Evolutionary conservation across 2,329 filamentous ascomycete species (phyloP), one percentile per base, ranked within the genome.

Genomic region (Pseudocercospora pini-densiflorae): DNA sequence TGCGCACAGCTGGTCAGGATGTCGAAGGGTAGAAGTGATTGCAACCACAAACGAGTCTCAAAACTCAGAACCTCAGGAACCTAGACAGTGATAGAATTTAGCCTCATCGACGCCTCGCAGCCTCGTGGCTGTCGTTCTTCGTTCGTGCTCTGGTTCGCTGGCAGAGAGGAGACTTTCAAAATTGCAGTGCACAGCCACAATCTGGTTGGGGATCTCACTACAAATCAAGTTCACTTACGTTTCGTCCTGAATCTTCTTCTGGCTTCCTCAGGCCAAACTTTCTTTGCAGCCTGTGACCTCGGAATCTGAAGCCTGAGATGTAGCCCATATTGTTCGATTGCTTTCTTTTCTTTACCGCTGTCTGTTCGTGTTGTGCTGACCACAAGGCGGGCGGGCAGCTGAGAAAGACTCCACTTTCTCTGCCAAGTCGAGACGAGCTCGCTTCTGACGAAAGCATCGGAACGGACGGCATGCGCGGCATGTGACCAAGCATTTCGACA

Each of bases 231-330:
- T 43, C 40, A 43, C 47, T 51, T 51, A 51, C 47, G 21, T 51
- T 51, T 51, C 47, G 47, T 27, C 47, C 47, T 23, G 19, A 23
- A 23, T 21, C 47, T 51, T 51, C 47, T 24, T 27, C 47, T 6
- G 47, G 14, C 47, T 51, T 51, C 47, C 47, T 51, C 47, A 51
- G 47, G 9, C 47, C 47, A 51, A 51, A 51, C 47, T 51, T 51
- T 51, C 47, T 51, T 16, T 51, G 47, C 7, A 51, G 47, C 27
- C 51, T 55, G 24, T 55, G 51, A 23, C 51, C 51, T 29, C 51
- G 51, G 51, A 55, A 55, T 24, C 51, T 24, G 51, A 55, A 31
- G 16, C 51, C 51, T 55, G 51, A 55, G 16, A 55, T 55, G 51
- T 55, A 55, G 27, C 27, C 51, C 51, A 55, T 55, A n/a, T 16